Base-by-base conservation (phyloP, 2,329 filamentous ascomycete species). In the Trichoderma arundinaceum region DNA sequence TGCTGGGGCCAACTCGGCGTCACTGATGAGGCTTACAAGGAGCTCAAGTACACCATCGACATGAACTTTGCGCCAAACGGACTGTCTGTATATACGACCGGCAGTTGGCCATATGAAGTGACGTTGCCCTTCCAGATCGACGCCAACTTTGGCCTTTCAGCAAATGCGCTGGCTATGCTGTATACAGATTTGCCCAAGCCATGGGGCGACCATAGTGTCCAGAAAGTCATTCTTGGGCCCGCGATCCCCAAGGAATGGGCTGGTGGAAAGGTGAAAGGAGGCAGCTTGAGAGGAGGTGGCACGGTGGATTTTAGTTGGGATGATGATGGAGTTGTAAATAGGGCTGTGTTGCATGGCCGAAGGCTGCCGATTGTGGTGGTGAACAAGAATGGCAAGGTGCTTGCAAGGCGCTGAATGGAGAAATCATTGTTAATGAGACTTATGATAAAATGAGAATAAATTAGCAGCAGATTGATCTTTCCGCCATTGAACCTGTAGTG, bases 1-100 rank as follows among this genome's bases (percentile, higher is more conserved):
- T 86, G 83, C 73, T 87, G 84, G 84, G 83, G 84, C 0, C 73
- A 82, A 0, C 75, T 88, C 0, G 85, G 86, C 59, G 76, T 85
- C 10, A 83, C 83, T 0, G 78, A 79, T 0, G 68, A 73, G 64
- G 83, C 85, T 0, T 80, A 87, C 68, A 78, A 77, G 15, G 64
- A 84, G 66, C 74, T 86, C 13, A 76, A 78, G 7, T 82, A 82
- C 48, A 79, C 83, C 1, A 79, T 86, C 13, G 74, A 78, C 32
- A 72, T 77, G 44, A 86, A 86, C 68, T 81, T 85, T 35, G 84
- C 56, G 6, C 17, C 64, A 19, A 66, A 64, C 39, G 64, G 49
- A 4, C 38, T 64, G 15, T 64, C 64, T 13, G 59, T 57, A 10
- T 64, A 57, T 12, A 64, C 59, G 2, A 35, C 51, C 5, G 64